Base-by-base conservation (phyloP, 371 early-diverging fungal species). In the Fennellomyces sp. region DNA sequence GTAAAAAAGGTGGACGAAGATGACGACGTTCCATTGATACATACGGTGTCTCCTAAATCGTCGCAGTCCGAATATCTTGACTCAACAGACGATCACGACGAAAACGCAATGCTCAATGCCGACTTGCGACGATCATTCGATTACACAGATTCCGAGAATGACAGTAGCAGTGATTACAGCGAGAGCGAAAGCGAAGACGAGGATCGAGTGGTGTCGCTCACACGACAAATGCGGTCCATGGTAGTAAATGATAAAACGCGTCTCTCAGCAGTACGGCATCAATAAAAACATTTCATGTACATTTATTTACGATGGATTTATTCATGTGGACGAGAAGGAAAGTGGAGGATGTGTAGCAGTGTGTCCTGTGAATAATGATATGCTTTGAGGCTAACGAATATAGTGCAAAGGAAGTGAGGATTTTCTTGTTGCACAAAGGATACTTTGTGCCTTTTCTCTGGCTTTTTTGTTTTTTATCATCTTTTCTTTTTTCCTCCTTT, bases 141-240 rank as follows among this genome's bases (percentile, higher is more conserved):
- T 33, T 25, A 35, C 17, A 58, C 29, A 28, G 51, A 50, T 26
- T 28, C 51, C 12, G 51, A 50, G 12, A 31, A 3, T 21, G 28
- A 30, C 23, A 28, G 28, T 29, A 28, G n/a, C 29, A 52, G 13
- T 15, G 35, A 59, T 27, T 49, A 33, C 23, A 33, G 19, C 53
- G 29, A 31, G n/a, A 29, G 25, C 11, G 56, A 56, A 19, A 36
- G 36, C 21, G 52, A 52, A 21, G 35, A 52, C 25, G 52, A 52
- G 29, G 36, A 35, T 35, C 31, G 35, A 23, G 25, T 52, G 21
- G 52, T 59, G 51, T 59, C 59, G 5, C 29, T 59, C 2, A 33
- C 59, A 23, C 59, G 29, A 13, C 31, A 31, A 10, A 59, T 59
- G 59, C 59, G 59, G 10, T 26, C 59, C 5, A 52, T 52, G 12